These are phyloP conservation scores for Lavandula angustifolia DNA, from an alignment of 257 asterid genomes.

Conservation along the genomic window DNA sequence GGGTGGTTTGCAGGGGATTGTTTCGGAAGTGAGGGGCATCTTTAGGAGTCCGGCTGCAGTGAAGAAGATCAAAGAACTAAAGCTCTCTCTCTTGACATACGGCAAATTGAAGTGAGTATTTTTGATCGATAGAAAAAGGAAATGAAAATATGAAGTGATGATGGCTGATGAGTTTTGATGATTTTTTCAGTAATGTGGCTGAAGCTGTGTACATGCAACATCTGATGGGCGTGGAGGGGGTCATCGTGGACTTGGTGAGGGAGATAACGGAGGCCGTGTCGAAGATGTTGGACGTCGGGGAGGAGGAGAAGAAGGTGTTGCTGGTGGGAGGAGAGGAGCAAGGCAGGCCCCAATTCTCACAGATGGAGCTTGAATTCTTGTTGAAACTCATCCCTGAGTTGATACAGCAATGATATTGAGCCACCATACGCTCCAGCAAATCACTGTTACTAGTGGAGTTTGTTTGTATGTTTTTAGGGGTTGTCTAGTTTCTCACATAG, in stretches of 20 bases:
- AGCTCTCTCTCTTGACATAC: slow-evolving; percentile 72
- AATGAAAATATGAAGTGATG: too few species aligned
- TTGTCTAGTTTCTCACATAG: slow-evolving; percentile 9
- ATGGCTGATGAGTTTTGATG: too few species aligned
- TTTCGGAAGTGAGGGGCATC: slow-evolving; percentile 75
- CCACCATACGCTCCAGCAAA: background rate
- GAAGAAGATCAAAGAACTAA: slow-evolving; percentile 67
- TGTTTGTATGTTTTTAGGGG: background rate
- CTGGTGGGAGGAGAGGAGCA: slow-evolving; percentile 41
- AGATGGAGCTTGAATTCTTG: slow-evolving; percentile 77
- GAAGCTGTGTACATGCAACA: slow-evolving; percentile 92
- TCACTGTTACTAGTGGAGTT: background rate
- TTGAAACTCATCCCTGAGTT: slow-evolving; percentile 82
- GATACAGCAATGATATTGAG: slow-evolving; percentile 48
- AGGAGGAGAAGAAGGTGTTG: slow-evolving; percentile 20
- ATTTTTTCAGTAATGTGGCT: slow-evolving; percentile 55
- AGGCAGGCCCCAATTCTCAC: slow-evolving; percentile 69
- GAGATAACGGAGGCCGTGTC: slow-evolving; percentile 68
- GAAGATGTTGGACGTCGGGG: slow-evolving; percentile 42
- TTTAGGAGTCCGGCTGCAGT: slow-evolving; percentile 79
- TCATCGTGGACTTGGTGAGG: slow-evolving; percentile 77
- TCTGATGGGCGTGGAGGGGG: slow-evolving; percentile 91
- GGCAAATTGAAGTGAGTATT: slow-evolving; percentile 81
- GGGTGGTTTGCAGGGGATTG: slow-evolving; percentile 88
- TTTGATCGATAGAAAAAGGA: too few species aligned